Percentiles rank a stretch among this genome's conserved stretches.
Conservation (phyloP, 176 grass and related monocot genomes). For the Triticum turgidum region DNA sequence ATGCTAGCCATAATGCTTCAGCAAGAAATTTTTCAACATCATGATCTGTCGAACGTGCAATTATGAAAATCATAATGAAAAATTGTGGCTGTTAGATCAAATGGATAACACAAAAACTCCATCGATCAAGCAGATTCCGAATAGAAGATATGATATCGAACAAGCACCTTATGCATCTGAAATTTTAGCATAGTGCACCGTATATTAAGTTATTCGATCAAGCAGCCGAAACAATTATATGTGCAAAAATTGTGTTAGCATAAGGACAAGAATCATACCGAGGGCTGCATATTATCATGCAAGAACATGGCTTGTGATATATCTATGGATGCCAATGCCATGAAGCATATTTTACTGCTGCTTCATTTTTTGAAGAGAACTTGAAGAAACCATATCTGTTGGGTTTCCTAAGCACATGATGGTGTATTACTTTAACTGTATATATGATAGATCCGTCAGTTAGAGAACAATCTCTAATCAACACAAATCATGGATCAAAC, state of each 20-base stretch:
- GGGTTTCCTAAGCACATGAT: no score
- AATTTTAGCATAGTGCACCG: background rate
- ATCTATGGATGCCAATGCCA: background rate
- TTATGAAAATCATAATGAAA: no score
- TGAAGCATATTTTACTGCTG: background rate
- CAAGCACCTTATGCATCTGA: background rate
- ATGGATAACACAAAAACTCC: no score
- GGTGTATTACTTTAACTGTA: no score
- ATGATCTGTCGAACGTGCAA: no score
- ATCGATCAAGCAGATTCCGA: background rate
- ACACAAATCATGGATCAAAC: no score
- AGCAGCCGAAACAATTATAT: background rate
- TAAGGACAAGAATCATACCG: background rate
- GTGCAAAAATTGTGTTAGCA: background rate
- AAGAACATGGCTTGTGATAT: background rate
- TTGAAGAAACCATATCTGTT: background rate
- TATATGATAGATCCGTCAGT: no score
- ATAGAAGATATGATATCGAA: background rate
- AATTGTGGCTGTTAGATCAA: no score
- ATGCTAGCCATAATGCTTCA: no score
- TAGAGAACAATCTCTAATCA: no score
- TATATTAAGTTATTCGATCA: background rate
- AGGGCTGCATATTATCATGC: no score
- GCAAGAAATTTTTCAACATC: no score
- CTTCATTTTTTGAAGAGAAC: background rate